Evolutionary conservation across 495 filamentous ascomycete species (phyloP), one percentile per base, ranked within the genome.

Genomic region (Talaromyces stipitatus): DNA sequence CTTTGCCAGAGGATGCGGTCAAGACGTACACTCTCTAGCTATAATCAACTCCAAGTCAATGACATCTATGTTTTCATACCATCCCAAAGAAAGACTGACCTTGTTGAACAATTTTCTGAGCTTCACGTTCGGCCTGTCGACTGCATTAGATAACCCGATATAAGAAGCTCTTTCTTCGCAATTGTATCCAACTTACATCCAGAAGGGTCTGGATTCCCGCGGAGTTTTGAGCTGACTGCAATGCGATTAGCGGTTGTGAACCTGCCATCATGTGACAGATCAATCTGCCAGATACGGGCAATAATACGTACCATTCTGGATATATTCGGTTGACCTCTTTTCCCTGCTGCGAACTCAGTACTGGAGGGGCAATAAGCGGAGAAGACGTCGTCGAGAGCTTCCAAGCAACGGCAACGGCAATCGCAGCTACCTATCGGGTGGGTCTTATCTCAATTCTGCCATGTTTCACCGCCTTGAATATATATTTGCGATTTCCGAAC

Each of bases 31-130:
- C 82, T 90, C 86, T 82, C 86, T 77, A 58, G 86, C 86, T 88
- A 69, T 6, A 36, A 60, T 24, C 12, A 47, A 62, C 54, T 57
- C 59, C n/a, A n/a, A 50, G 65, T 78, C 57, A 79, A 70, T 67
- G 60, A 57, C 45, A 48, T 20, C 4, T 7, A 4, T 48, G 9
- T 30, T 5, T 24, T 27, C 5, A 29, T 4, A 23, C 6, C 12
- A 51, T 12, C 4, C 11, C 12, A 30, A 16, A 4, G 5, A 16
- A 18, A 12, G 11, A 66, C 73, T 33, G 66, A 94, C 91, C 85
- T 86, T 92, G 88, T 71, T 97, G 92, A 29, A 98, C 94, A 70
- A 97, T 98, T 81, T 96, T 97, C 75, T 96, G 91, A 62, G 94
- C 94, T 75, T 98, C 94, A 77, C 90, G 87, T 83, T 98, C 94